These are phyloP conservation scores for Cutaneotrichosporon curvatum DNA, from an alignment of 1,284 basidiomycete genomes.

Conservation along the genomic window DNA sequence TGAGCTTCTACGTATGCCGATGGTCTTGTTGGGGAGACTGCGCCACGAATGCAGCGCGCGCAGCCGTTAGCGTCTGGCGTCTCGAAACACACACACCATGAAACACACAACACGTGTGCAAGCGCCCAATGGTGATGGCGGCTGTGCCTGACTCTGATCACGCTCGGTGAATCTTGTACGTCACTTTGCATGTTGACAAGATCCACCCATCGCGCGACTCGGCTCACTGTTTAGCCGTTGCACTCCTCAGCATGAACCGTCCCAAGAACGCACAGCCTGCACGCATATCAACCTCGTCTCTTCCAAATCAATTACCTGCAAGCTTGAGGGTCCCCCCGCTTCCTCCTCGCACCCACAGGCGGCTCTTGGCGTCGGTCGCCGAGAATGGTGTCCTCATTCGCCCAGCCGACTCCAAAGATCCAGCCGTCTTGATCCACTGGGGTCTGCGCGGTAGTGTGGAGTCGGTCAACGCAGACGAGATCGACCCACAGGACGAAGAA, in stretches of 20 bases:
- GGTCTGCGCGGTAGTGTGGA: constrained; percentile 37
- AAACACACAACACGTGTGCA: too few relatives aligned
- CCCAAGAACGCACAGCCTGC: background rate
- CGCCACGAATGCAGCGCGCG: too few relatives aligned
- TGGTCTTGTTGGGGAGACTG: too few relatives aligned
- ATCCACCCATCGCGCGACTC: background rate
- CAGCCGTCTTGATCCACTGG: constrained; percentile 31
- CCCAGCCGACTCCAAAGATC: constrained; percentile 12
- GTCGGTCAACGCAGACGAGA: constrained; percentile 6
- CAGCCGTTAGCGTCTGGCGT: too few relatives aligned
- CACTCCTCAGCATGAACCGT: background rate
- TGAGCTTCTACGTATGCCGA: too few relatives aligned
- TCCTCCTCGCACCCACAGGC: constrained; percentile 37
- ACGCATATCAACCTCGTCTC: constrained; percentile 1
- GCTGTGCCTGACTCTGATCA: too few relatives aligned
- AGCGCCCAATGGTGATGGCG: too few relatives aligned
- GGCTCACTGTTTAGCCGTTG: background rate
- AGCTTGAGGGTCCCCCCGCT: constrained; percentile 40
- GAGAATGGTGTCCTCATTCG: constrained; percentile 31
- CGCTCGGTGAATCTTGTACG: background rate
- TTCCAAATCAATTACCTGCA: constrained; percentile 26
- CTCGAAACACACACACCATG: too few relatives aligned
- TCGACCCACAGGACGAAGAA: constrained; percentile 11
- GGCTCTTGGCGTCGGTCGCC: constrained; percentile 17
- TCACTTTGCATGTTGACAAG: background rate